These are phyloP conservation scores for Salix purpurea DNA, from an alignment of 345 rosid species.

Conservation along the genomic window DNA sequence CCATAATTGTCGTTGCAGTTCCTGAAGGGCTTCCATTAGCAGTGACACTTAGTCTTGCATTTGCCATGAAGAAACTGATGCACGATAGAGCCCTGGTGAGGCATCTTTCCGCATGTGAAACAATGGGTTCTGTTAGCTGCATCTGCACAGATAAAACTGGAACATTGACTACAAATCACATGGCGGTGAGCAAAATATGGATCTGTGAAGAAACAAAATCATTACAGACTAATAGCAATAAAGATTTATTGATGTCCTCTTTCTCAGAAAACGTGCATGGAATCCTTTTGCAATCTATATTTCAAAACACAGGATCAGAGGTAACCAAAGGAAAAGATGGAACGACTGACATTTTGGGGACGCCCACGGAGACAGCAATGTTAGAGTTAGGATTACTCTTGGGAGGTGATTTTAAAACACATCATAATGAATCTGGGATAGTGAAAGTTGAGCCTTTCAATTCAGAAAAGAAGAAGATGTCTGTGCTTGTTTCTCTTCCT, in stretches of 20 bases:
- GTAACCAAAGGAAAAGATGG: constrained; percentile 61
- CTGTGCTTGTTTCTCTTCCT: constrained; percentile 54
- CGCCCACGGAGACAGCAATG: constrained; percentile 70
- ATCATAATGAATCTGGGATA: constrained; percentile 49
- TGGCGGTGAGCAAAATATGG: constrained; percentile 84
- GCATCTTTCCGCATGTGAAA: constrained; percentile 92
- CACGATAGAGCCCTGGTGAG: constrained; percentile 81
- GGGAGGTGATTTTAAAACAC: constrained; percentile 50
- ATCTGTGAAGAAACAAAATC: constrained; percentile 37
- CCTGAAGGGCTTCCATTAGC: constrained; percentile 98
- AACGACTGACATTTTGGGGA: constrained; percentile 50
- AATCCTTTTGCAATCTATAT: constrained; percentile 58
- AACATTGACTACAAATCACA: constrained; percentile 91
- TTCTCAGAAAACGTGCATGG: constrained; percentile 33
- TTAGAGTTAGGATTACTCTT: constrained; percentile 61
- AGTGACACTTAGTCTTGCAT: constrained; percentile 91
- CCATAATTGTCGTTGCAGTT: constrained; percentile 92
- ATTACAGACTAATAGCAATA: constrained; percentile 11
- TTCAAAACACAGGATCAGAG: constrained; percentile 70
- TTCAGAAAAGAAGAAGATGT: constrained; percentile 71
- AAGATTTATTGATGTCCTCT: constrained; percentile 28
- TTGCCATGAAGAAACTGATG: constrained; percentile 94
- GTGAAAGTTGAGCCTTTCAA: constrained; percentile 73
- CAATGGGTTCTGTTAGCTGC: constrained; percentile 92
- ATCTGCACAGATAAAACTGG: constrained; percentile 98